These are phyloP conservation scores for Plasmodium adleri DNA, from an alignment of 169 alveolate species.

Conservation along the genomic window DNA sequence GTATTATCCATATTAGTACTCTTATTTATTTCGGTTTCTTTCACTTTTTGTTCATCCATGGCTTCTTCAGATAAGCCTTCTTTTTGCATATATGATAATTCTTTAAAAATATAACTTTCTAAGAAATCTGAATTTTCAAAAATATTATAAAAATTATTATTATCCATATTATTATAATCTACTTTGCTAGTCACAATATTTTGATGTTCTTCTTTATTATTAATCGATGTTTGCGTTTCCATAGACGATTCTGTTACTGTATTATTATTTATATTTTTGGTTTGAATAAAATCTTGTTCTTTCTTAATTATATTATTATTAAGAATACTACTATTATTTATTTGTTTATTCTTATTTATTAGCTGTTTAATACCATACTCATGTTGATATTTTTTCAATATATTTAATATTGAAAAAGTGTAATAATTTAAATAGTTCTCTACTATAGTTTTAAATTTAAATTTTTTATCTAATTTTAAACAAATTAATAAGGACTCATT, in stretches of 20 bases:
- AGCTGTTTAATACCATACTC: conserved; percentile 59
- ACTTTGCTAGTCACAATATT: background rate
- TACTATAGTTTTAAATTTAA: conserved; percentile 64
- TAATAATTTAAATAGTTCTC: conserved; percentile 72
- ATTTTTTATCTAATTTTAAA: conserved; percentile 65
- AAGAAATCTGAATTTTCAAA: conserved; percentile 71
- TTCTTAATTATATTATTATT: conserved; percentile 4
- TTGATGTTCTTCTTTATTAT: background rate
- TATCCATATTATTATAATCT: conserved; percentile 9
- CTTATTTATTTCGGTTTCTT: background rate
- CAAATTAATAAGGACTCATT: conserved; percentile 70
- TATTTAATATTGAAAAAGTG: conserved; percentile 57
- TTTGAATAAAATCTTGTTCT: background rate
- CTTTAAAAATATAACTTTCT: conserved; percentile 37
- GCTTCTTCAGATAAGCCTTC: conserved; percentile 1
- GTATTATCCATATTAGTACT: background rate
- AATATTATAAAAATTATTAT: conserved; percentile 20
- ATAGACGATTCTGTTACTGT: background rate
- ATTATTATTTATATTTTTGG: background rate
- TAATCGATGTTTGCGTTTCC: background rate
- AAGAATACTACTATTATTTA: background rate
- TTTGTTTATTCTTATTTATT: background rate
- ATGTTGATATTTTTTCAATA: conserved; percentile 40
- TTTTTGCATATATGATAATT: conserved; percentile 5
- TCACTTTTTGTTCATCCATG: background rate